A percentile compares a stretch with the other conserved stretches of the same genome.
These are phyloP conservation scores for Phytophthora meadii DNA, from an alignment of 352 stramenopile species.

Conservation along the genomic window DNA sequence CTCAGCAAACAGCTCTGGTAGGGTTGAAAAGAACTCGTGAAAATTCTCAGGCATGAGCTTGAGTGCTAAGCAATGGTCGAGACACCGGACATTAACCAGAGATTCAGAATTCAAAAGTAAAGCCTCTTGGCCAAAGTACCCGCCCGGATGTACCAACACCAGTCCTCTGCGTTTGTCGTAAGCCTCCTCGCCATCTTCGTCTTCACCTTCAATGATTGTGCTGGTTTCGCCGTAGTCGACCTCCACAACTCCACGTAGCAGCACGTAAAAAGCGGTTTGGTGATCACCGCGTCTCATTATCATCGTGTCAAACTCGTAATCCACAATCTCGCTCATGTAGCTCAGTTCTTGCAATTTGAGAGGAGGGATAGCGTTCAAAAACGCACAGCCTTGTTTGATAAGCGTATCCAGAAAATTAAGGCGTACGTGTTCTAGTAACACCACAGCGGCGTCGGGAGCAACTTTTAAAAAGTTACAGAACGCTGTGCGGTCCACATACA, in stretches of 20 bases:
- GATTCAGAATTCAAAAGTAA: conserved; percentile 59
- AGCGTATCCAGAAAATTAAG: conserved; percentile 68
- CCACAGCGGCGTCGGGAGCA: conserved; percentile 52
- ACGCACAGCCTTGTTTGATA: conserved; percentile 61
- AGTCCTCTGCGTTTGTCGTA: conserved; percentile 22
- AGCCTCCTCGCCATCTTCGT: conserved; percentile 3
- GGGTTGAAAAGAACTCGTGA: conserved; percentile 57
- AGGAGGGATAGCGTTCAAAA: conserved; percentile 62
- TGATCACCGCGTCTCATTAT: conserved; percentile 44
- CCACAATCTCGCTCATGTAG: conserved; percentile 57
- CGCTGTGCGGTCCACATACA: conserved; percentile 70
- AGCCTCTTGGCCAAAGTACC: conserved; percentile 74
- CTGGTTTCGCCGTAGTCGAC: conserved; percentile 37
- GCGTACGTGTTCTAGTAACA: conserved; percentile 69
- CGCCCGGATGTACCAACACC: conserved; percentile 50
- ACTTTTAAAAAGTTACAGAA: conserved; percentile 84
- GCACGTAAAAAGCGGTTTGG: conserved; percentile 50
- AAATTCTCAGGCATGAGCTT: conserved; percentile 51
- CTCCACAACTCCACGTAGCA: conserved; percentile 51
- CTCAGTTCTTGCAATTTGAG: conserved; percentile 69
- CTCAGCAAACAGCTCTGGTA: conserved; percentile 67
- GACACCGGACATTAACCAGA: conserved; percentile 38
- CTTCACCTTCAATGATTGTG: conserved; percentile 12
- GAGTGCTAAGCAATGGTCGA: conserved; percentile 59
- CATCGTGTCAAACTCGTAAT: conserved; percentile 33